Percentiles rank a stretch among this genome's conserved stretches.
Conservation (phyloP, 495 filamentous ascomycete genomes). For the Melanomma pulvis-pyrius region DNA sequence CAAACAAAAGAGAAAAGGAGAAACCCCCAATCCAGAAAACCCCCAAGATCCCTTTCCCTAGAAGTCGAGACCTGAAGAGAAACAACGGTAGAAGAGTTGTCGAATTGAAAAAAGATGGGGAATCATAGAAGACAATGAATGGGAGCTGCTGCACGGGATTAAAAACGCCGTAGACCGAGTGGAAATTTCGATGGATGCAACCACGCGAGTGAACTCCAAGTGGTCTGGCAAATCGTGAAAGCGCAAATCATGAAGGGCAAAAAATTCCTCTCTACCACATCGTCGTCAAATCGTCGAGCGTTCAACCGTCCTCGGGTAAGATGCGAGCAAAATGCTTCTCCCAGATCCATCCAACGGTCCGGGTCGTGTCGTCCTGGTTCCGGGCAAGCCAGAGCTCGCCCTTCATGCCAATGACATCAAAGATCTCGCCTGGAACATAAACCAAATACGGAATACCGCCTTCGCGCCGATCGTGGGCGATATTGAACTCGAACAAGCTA, state of each 20-base stretch:
- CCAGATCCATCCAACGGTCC: slow-evolving; percentile 96
- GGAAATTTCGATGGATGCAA: too few relatives aligned
- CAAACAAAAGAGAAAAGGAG: background rate
- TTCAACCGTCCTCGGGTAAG: slow-evolving; percentile 27
- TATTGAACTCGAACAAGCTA: slow-evolving; percentile 94
- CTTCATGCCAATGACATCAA: slow-evolving; percentile 80
- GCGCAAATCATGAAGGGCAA: background rate
- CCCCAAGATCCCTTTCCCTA: background rate
- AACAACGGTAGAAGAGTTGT: background rate
- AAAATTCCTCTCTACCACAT: background rate
- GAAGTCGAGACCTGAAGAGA: background rate
- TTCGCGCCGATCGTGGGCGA: slow-evolving; percentile 86
- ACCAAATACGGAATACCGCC: slow-evolving; percentile 95
- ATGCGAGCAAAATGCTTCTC: slow-evolving; percentile 84
- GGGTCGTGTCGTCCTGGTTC: slow-evolving; percentile 85
- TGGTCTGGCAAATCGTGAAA: too few relatives aligned
- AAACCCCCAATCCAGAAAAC: background rate
- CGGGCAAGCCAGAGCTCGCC: slow-evolving; percentile 96
- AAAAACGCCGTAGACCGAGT: background rate
- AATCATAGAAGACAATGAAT: background rate
- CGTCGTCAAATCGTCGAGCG: background rate
- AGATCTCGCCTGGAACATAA: slow-evolving; percentile 82
- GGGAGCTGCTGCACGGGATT: background rate
- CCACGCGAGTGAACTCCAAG: too few relatives aligned
- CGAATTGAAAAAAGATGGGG: background rate